A percentile compares a stretch with the other conserved stretches of the same genome.
These are phyloP conservation scores for Talaromyces sp. DNA, from an alignment of 2,329 filamentous ascomycete species.

Conservation along the genomic window DNA sequence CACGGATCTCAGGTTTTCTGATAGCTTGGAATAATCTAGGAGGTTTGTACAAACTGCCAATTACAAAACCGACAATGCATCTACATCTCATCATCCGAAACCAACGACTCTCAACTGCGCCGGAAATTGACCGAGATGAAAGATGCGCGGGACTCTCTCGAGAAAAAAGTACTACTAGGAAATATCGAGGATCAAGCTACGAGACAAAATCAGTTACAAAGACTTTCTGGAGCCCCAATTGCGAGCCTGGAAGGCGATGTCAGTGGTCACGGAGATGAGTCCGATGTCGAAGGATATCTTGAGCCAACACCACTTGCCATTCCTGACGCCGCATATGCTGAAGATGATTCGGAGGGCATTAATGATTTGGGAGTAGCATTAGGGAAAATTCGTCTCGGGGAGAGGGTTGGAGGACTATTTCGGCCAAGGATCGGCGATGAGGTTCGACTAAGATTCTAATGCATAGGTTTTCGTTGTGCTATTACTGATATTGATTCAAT, in stretches of 20 bases:
- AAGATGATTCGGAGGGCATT: constrained; percentile 21
- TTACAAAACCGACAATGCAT: constrained; percentile 7
- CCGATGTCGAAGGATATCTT: constrained; percentile 3
- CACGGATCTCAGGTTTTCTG: background rate
- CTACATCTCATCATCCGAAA: constrained; percentile 1
- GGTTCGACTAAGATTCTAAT: background rate
- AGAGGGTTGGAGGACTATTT: constrained; percentile 6
- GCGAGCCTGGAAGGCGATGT: constrained; percentile 1
- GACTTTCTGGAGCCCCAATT: constrained; percentile 1
- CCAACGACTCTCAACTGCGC: background rate
- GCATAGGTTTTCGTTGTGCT: background rate
- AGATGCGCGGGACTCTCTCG: constrained; percentile 4
- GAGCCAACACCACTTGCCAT: constrained; percentile 14
- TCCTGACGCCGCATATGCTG: constrained; percentile 21
- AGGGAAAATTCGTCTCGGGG: background rate
- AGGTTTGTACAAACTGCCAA: constrained; percentile 2
- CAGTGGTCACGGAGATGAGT: background rate
- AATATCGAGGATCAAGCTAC: background rate
- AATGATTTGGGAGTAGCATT: constrained; percentile 11
- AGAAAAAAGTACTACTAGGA: background rate
- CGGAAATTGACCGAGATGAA: constrained; percentile 6
- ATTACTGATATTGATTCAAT: constrained; percentile 30
- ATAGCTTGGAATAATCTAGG: background rate
- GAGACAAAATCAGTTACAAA: background rate
- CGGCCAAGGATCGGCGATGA: constrained; percentile 12